phyloP scores from a whole-genome alignment of 495 filamentous ascomycete genomes.

The Cairneyella variabilis region DNA sequence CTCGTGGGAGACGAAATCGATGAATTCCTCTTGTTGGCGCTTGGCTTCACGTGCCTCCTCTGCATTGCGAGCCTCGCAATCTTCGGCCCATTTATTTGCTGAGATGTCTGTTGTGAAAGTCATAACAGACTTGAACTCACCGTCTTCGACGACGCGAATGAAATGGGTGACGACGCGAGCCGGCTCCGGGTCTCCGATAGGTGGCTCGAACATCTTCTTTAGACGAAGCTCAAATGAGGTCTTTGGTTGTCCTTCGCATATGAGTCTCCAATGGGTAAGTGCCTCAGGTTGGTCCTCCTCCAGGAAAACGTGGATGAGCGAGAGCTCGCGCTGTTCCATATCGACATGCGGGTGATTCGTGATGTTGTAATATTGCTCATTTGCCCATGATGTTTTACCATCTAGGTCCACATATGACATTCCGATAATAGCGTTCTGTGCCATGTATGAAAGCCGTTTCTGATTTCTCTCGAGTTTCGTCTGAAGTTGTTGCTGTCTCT shows the following conservation, averaged over 20 bases:
- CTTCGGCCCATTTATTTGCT: conserved; percentile 58
- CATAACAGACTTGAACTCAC: conserved; percentile 13
- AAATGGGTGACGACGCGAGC: conserved; percentile 4
- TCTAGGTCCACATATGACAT: conserved; percentile 10
- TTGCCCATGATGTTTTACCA: conserved; percentile 15
- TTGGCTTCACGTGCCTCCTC: conserved; percentile 62
- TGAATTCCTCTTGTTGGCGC: conserved; percentile 76
- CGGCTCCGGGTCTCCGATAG: conserved; percentile 17
- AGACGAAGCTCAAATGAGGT: conserved; percentile 14
- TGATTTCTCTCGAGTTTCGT: conserved; percentile 10
- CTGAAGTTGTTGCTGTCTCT: conserved; percentile 12
- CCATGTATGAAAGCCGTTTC: conserved; percentile 14
- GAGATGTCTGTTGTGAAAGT: conserved; percentile 26
- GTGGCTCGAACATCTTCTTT: conserved; percentile 11
- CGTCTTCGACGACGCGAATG: conserved; percentile 5
- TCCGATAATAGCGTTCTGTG: conserved; percentile 16
- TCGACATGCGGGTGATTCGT: conserved; percentile 30
- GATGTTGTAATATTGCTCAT: conserved; percentile 19
- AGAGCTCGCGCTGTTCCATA: conserved; percentile 30
- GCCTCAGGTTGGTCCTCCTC: conserved; percentile 14
- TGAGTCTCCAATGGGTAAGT: conserved; percentile 4
- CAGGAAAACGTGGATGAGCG: conserved; percentile 9
- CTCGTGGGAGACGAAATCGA: conserved; percentile 45
- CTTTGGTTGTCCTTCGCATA: conserved; percentile 1
- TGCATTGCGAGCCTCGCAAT: conserved; percentile 55